phyloP scores from a whole-genome alignment of 2,329 filamentous ascomycete species.

The Xylaria polymorpha region DNA sequence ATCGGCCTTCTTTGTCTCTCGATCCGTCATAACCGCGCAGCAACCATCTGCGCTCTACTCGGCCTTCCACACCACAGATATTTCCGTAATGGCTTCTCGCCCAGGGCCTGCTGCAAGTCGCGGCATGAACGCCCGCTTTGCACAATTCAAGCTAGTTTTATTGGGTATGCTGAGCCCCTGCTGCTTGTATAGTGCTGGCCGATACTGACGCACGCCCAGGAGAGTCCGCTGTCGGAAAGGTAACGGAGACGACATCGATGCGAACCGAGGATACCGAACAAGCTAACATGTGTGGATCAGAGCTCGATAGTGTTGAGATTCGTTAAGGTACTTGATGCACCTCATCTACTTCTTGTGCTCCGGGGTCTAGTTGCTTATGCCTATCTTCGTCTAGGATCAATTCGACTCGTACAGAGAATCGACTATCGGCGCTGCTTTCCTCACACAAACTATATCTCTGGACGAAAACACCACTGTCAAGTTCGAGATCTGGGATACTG shows the following conservation, averaged over 20 bases:
- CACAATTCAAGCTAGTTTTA: constrained; percentile 98
- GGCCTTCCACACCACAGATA: constrained; percentile 35
- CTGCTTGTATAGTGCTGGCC: constrained; percentile 3
- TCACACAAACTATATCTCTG: constrained; percentile 98
- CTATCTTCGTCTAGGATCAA: constrained; percentile 78
- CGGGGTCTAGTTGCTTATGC: constrained; percentile 29
- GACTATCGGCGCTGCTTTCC: constrained; percentile 97
- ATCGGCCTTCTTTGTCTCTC: constrained; percentile 38
- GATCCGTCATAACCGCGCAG: constrained; percentile 35
- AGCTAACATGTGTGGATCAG: constrained; percentile 59
- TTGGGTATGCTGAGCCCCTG: constrained; percentile 73
- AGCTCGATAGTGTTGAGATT: constrained; percentile 98
- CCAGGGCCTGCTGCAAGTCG: constrained; percentile 71
- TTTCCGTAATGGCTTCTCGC: constrained; percentile 81
- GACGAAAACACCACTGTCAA: constrained; percentile 99
- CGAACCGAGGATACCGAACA: constrained; percentile 37
- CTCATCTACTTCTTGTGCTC: constrained; percentile 40
- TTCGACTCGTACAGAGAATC: constrained; percentile 98
- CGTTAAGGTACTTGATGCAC: constrained; percentile 77
- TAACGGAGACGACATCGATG: constrained; percentile 54
- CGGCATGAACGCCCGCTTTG: constrained; percentile 84
- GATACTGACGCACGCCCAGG: constrained; percentile 64
- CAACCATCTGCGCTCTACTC: constrained; percentile 25
- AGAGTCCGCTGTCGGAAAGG: constrained; percentile 99
- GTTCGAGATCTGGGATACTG: constrained; percentile 99